These are phyloP conservation scores for Aspergillus hiratsukae DNA, from an alignment of 2,329 filamentous ascomycete species.

Conservation along the genomic window DNA sequence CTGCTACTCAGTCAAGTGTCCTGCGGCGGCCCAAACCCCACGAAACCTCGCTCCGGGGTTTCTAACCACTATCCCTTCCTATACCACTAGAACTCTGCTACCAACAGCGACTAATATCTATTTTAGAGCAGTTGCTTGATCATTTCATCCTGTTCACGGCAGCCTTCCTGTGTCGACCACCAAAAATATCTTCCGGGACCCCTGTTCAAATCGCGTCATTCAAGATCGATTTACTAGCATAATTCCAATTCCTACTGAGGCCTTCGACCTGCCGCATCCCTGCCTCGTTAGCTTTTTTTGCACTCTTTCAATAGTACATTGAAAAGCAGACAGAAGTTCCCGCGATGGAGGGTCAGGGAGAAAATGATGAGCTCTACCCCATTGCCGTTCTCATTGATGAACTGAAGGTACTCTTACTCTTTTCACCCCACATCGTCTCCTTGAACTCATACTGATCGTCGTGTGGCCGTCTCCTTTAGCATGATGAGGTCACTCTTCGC, in stretches of 20 bases:
- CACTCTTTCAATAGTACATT: constrained; percentile 18
- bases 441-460: constrained; percentile 13
- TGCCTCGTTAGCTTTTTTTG: constrained; percentile 19
- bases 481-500: constrained; percentile 96
- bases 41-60: constrained; percentile 33
- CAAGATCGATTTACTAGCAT: constrained; percentile 16
- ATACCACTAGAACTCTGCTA: constrained; percentile 18
- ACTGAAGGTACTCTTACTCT: constrained; percentile 69
- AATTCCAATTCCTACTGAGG: constrained; percentile 27
- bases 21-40: constrained; percentile 36
- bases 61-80: constrained; percentile 23
- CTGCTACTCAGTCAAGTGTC: constrained; percentile 22
- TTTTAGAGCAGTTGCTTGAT: constrained; percentile 11
- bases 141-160: constrained; percentile 14
- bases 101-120: constrained; percentile 12
- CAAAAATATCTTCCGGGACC: constrained; percentile 9
- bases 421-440: constrained; percentile 5
- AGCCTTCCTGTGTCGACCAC: constrained; percentile 13
- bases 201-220: constrained; percentile 24
- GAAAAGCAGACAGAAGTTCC: constrained; percentile 26
- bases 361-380: constrained; percentile 98
- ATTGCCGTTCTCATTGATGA: constrained; percentile 99
- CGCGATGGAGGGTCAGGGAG: constrained; percentile 84
- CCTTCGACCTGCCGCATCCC: constrained; percentile 28
- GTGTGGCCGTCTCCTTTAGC: constrained; percentile 51